Evolutionary conservation across 352 stramenopile species (phyloP), one percentile per base, ranked within the genome.

Genomic region (Phytopythium oedochilum): DNA sequence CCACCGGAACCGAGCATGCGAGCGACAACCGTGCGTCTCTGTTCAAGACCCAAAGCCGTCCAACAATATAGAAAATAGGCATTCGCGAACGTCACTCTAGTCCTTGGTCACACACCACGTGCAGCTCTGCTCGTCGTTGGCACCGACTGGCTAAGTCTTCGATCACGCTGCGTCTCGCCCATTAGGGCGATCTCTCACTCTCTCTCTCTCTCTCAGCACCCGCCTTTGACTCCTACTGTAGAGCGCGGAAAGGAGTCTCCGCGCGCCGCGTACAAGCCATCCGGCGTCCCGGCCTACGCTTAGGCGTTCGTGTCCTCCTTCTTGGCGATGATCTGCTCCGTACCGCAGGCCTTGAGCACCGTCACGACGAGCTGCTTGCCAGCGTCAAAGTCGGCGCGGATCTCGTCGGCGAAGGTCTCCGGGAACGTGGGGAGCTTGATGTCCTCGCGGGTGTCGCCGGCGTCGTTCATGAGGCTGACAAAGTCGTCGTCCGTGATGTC

Each of bases 401-500:
- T 99, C 70, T 99, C 91, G 48, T 98, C 75, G 40, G 77, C 97
- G 65, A 99, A 97, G 34, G 60, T 94, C 7, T 99, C 96, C 39
- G 97, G 97, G 75, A 94, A 96, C 9, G 77, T 86, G 51, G 97
- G 96, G 55, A 99, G 85, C 83, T 99, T 98, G 56, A 99, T 84
- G 80, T 99, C 96, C 47, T 98, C 96, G 78, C 98, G 98, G 70
- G 96, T 97, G 39, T 99, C 96, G 59, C 96, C 97, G 14, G 63
- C 71, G 71, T 99, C 97, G 79, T 99, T 96, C 92, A 99, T 98
- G 60, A 99, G 92, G 63, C 91, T 98, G 57, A 98, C 85, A 73
- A 98, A 98, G 68, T 96, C 97, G 54, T 99, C 97, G 50, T 98
- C 97, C 67, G 90, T 90, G 71, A 99, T 99, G 80, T 99, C 97